Percentiles rank a stretch among this genome's conserved stretches.
phyloP scores from a whole-genome alignment of 306 rosid species.

The Prunus mira region DNA sequence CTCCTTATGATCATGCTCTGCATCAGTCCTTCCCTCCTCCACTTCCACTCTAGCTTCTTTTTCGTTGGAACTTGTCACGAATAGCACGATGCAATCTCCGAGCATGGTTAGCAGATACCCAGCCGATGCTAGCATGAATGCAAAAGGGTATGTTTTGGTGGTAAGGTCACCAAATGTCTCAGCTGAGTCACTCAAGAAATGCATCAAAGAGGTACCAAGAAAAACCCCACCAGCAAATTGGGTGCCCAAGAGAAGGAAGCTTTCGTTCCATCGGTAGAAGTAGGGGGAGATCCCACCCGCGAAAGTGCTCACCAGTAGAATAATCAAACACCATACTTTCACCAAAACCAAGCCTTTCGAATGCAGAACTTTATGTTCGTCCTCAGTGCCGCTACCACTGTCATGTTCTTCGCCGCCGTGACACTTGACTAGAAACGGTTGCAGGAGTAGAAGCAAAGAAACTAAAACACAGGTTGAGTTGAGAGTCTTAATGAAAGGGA shows the following conservation, averaged over 20 bases:
- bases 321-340: conserved; percentile 74
- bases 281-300: conserved; percentile 63
- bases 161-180: conserved; percentile 48
- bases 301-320: conserved; percentile 55
- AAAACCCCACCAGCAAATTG: conserved; percentile 77
- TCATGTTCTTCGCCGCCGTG: conserved; percentile 35
- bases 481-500: conserved; percentile 15
- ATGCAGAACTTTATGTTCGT: conserved; percentile 24
- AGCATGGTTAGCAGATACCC: conserved; percentile 74
- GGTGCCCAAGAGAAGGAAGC: conserved; percentile 64
- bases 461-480: conserved; percentile 49
- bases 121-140: conserved; percentile 63
- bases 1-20: conserved; percentile 3
- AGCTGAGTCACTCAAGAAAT: conserved; percentile 66
- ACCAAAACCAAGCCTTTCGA: conserved; percentile 42
- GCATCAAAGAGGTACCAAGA: conserved; percentile 69
- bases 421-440: conserved; percentile 22
- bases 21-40: conserved; percentile 42
- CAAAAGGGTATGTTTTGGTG: conserved; percentile 59
- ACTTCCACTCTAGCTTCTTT: conserved; percentile 44
- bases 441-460: conserved; percentile 23
- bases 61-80: conserved; percentile 21
- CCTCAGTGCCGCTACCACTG: not conserved
- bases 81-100: conserved; percentile 47
- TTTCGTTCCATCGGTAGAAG: conserved; percentile 62